These are phyloP conservation scores for Naganishia sp. DNA, from an alignment of 1,284 basidiomycete species.

Conservation along the genomic window DNA sequence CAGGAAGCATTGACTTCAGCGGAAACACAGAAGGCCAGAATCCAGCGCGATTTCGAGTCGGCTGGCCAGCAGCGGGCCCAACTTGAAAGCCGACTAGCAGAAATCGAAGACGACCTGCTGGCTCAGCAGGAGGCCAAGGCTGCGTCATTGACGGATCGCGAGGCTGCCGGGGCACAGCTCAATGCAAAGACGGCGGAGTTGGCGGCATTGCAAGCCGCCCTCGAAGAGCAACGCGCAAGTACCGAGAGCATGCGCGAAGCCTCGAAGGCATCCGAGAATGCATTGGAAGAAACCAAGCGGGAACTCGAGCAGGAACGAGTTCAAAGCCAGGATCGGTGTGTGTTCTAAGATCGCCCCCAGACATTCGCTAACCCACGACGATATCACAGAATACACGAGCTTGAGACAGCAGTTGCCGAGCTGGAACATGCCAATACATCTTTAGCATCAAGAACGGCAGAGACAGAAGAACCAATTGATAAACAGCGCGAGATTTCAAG, in stretches of 20 bases:
- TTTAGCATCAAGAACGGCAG: neutral
- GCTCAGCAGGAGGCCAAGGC: slow-evolving; percentile 8
- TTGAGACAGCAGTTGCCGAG: neutral
- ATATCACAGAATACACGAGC: slow-evolving; percentile 2
- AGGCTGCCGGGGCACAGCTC: neutral
- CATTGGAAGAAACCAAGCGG: neutral
- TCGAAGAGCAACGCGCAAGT: neutral
- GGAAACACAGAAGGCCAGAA: neutral
- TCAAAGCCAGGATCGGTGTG: neutral
- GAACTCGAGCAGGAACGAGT: slow-evolving; percentile 9
- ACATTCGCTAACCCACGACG: neutral
- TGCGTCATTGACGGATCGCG: neutral
- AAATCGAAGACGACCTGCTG: neutral
- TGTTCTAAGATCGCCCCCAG: neutral
- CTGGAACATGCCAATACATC: neutral
- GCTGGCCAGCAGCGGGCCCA: neutral
- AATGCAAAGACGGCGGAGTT: neutral
- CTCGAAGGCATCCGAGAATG: neutral
- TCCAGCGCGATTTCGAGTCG: neutral
- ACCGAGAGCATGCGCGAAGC: too few species aligned
- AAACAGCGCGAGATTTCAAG: neutral
- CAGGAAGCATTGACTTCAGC: neutral
- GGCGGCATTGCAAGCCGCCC: neutral
- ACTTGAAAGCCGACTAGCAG: neutral
- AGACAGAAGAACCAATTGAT: neutral